Percentiles rank a stretch among this genome's conserved stretches.
These are phyloP conservation scores for Astraeus odoratus DNA, from an alignment of 768 basidiomycete genomes.

Conservation along the genomic window DNA sequence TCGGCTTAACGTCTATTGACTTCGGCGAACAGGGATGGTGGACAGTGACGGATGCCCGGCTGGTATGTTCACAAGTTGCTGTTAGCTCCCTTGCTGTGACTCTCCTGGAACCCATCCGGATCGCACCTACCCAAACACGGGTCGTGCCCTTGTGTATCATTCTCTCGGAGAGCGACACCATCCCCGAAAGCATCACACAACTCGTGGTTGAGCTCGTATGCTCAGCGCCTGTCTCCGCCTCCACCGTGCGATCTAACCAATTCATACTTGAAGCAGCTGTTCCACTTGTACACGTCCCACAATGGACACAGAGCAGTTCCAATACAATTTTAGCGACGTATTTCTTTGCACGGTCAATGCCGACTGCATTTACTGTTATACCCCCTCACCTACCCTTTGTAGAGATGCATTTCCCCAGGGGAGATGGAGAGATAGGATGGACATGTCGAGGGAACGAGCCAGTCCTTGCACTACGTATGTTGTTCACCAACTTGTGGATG, in stretches of 20 bases:
- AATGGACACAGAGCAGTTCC: conserved; percentile 32
- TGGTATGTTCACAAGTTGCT: neutral
- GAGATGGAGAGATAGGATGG: neutral
- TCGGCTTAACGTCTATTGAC: conserved; percentile 48
- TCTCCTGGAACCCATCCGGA: conserved; percentile 21
- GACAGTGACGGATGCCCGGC: conserved; percentile 32
- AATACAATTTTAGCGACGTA: conserved; percentile 49
- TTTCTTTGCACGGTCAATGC: conserved; percentile 47
- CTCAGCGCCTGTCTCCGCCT: conserved; percentile 9
- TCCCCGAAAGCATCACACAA: conserved; percentile 25
- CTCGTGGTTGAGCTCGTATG: conserved; percentile 36
- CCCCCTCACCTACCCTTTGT: conserved; percentile 40
- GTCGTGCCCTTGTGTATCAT: conserved; percentile 46
- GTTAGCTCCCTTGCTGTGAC: conserved; percentile 14
- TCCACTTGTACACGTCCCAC: conserved; percentile 37
- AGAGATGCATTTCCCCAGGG: conserved; percentile 1
- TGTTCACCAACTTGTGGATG: conserved; percentile 17
- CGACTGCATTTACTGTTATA: conserved; percentile 50
- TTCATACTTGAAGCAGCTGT: conserved; percentile 32
- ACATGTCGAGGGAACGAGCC: conserved; percentile 33
- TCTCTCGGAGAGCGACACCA: conserved; percentile 30
- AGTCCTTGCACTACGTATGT: conserved; percentile 60
- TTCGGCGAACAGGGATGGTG: conserved; percentile 41
- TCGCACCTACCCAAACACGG: conserved; percentile 60
- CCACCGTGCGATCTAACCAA: neutral